Percentiles rank a stretch among this genome's conserved stretches.
phyloP scores from a whole-genome alignment of 495 filamentous ascomycete species.

The Annulohypoxylon stygium region DNA sequence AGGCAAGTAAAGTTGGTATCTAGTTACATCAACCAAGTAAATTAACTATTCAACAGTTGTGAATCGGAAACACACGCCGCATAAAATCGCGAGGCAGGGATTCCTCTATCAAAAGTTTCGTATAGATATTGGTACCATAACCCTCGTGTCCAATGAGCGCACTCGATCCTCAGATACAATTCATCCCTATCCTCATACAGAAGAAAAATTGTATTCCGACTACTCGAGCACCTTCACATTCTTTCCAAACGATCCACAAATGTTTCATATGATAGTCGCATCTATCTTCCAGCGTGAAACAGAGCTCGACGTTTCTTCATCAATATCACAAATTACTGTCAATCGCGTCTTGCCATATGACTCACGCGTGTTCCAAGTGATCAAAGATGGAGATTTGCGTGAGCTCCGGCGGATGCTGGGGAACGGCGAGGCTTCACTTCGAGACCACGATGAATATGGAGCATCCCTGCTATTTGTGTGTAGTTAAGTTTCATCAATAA shows the following conservation, averaged over 20 bases:
- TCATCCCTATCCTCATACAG: neutral
- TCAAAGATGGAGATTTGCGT: neutral
- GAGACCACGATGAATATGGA: neutral
- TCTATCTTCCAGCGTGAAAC: neutral
- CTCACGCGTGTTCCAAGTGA: neutral
- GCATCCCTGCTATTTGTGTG: neutral
- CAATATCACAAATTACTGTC: neutral
- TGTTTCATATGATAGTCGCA: neutral
- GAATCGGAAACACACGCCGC: neutral
- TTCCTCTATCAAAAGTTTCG: neutral
- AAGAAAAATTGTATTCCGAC: neutral
- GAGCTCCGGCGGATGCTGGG: neutral
- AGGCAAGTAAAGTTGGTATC: neutral
- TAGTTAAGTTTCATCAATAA: neutral
- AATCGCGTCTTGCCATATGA: neutral
- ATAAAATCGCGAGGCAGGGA: neutral
- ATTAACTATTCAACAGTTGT: neutral
- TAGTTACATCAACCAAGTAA: neutral
- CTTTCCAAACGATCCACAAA: neutral
- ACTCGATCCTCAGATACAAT: neutral
- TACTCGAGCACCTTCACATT: neutral
- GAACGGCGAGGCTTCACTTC: neutral
- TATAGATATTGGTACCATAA: neutral
- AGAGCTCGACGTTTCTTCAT: neutral
- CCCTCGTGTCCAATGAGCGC: neutral